phyloP scores from a whole-genome alignment of 371 early-diverging fungal genomes.

The Capniomyces stellatus region DNA sequence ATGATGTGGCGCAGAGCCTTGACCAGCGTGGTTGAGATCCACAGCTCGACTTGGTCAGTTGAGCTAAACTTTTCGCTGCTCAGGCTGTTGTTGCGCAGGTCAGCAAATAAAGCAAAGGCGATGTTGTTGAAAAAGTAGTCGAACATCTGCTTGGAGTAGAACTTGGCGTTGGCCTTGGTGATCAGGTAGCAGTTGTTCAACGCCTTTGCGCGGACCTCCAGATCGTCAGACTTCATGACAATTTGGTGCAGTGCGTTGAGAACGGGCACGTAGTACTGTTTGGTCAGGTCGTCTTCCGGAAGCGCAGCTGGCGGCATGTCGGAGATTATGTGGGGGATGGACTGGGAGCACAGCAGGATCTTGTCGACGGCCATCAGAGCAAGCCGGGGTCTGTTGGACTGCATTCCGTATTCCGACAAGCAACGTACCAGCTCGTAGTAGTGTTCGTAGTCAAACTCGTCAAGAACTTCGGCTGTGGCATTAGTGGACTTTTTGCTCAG shows the following conservation, averaged over 20 bases:
- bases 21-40: conserved; percentile 61
- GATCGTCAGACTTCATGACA: conserved; percentile 68
- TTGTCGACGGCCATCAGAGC: conserved; percentile 23
- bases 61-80: conserved; percentile 28
- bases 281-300: conserved; percentile 40
- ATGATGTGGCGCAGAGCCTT: conserved; percentile 76
- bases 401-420: conserved; percentile 46
- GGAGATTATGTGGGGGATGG: not conserved
- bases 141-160: conserved; percentile 46
- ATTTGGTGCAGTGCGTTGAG: conserved; percentile 69
- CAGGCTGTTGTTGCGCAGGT: conserved; percentile 29
- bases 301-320: not conserved
- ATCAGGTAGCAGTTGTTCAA: conserved; percentile 67
- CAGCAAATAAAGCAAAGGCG: conserved; percentile 78
- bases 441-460: conserved; percentile 39
- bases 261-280: conserved; percentile 68
- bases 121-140: conserved; percentile 58
- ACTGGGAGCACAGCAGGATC: conserved; percentile 3
- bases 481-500: not conserved
- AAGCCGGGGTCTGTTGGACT: conserved; percentile 13
- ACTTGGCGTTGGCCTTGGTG: conserved; percentile 44
- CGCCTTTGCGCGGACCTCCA: conserved; percentile 79
- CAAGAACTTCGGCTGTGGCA: conserved; percentile 5
- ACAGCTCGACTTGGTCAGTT: conserved; percentile 44
- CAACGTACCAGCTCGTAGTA: conserved; percentile 62